A percentile compares a stretch with the other conserved stretches of the same genome.
Conservation (phyloP, 2,329 filamentous ascomycete genomes). For the Talaromyces sp. region DNA sequence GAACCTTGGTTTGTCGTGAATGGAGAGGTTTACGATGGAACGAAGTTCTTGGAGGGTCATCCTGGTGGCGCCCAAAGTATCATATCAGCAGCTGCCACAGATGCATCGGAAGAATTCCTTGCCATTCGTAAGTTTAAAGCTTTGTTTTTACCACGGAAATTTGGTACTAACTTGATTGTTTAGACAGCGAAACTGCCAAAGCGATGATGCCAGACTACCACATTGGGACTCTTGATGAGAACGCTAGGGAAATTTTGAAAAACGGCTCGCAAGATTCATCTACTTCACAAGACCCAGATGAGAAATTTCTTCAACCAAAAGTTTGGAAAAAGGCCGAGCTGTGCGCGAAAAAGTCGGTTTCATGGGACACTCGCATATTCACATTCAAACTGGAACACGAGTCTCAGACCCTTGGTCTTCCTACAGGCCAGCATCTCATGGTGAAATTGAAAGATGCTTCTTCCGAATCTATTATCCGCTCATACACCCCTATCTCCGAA, state of each 20-base stretch:
- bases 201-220: slow-evolving; percentile 84
- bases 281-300: slow-evolving; percentile 38
- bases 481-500: slow-evolving; percentile 80
- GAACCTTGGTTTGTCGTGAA: slow-evolving; percentile 84
- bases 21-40: slow-evolving; percentile 85
- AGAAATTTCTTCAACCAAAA: slow-evolving; percentile 64
- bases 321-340: slow-evolving; percentile 70
- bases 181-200: slow-evolving; percentile 88
- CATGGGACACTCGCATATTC: slow-evolving; percentile 75
- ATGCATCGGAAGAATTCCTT: slow-evolving; percentile 83
- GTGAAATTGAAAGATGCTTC: slow-evolving; percentile 65
- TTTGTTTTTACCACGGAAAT: neutral
- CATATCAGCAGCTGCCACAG: slow-evolving; percentile 71
- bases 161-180: neutral
- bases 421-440: slow-evolving; percentile 82
- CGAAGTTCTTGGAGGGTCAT: slow-evolving; percentile 71
- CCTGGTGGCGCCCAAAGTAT: slow-evolving; percentile 86
- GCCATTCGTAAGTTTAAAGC: slow-evolving; percentile 66
- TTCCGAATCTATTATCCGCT: slow-evolving; percentile 69
- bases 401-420: slow-evolving; percentile 67
- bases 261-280: slow-evolving; percentile 40
- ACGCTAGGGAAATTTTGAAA: slow-evolving; percentile 52
- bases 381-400: slow-evolving; percentile 71
- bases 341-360: slow-evolving; percentile 62
- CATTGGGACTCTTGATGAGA: slow-evolving; percentile 68